Evolutionary conservation across 1,139 yeast genomes (phyloP).

Genomic region (Geotrichum siamense): DNA sequence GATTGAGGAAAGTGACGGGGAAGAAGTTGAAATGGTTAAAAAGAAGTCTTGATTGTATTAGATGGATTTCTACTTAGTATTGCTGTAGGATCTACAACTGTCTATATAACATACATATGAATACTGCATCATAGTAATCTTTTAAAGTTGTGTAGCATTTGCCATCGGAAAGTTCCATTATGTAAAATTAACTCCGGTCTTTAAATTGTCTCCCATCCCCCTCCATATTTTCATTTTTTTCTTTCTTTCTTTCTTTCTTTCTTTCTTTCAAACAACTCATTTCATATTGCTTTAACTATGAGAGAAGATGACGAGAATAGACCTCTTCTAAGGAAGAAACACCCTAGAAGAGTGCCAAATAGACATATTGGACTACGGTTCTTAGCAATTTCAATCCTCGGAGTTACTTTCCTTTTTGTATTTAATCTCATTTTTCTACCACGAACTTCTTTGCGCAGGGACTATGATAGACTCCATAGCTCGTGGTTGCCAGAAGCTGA

Average conservation of each 20-base stretch:
- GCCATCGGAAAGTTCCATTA: too few species aligned
- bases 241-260: neutral
- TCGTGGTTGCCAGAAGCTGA: conserved; percentile 28
- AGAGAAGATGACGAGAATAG: neutral
- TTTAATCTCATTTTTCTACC: conserved; percentile 55
- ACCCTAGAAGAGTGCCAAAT: too few species aligned
- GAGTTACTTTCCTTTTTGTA: neutral
- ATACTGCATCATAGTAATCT: too few species aligned
- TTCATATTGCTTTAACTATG: neutral
- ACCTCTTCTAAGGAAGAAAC: neutral
- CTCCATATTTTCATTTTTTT: too few species aligned
- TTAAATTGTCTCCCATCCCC: too few species aligned
- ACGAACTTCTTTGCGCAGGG: conserved; percentile 77
- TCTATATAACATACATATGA: too few species aligned
- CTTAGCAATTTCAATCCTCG: conserved; percentile 1
- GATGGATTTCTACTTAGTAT: too few species aligned
- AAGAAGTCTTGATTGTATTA: too few species aligned
- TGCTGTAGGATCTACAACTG: too few species aligned
- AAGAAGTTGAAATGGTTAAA: too few species aligned
- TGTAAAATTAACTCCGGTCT: too few species aligned
- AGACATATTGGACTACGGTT: neutral
- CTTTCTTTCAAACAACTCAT: neutral
- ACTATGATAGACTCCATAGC: conserved; percentile 63
- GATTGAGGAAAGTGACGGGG: too few species aligned
- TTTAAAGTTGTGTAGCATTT: neutral